Base-by-base conservation (phyloP, 1,139 yeast genomes). In the Yamadazyma jaroonii region DNA sequence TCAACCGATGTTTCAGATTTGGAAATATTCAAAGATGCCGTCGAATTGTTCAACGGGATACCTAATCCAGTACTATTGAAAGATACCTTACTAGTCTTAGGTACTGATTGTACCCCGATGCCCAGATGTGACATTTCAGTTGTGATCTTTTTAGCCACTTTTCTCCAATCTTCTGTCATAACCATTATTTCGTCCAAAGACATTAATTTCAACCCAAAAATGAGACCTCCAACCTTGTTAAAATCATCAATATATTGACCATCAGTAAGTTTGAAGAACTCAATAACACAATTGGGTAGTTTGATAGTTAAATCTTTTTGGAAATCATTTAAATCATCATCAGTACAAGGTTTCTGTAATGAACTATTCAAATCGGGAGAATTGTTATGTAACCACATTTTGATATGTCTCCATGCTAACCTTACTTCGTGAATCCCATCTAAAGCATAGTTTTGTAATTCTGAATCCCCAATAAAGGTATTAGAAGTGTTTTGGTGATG, bases 361-460 rank as follows among this genome's bases (percentile, higher is more conserved):
- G 84, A 67, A 17, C 77, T 74, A 45, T 64, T 64, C 43, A 81
- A 54, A 52, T 81, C 88, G 0, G 78, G 74, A 23, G 76, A 73
- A 50, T 79, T 61, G 43, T 69, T 74, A 14, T 61, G 54, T 6
- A 81, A 59, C 86, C 87, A 81, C 26, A 72, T 64, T 45, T 79
- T 80, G 36, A 82, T 79, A 48, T 79, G 84, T 49, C 84, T 69
- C 89, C 89, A 82, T 0, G 87, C 86, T 29, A 80, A 62, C 27
- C 76, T 62, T 1, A 74, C 72, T 49, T 81, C 87, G 45, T 81
- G 79, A 9, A 80, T 80, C 7, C 88, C 88, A 31, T 72, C 79
- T 9, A 44, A 29, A 27, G 29, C 40, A 25, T 28, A 25, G 11
- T 23, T 33, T 24, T 39, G 37, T 11, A 35, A 38, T 2, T 43